These are phyloP conservation scores for Gloeopeniophorella convolvens DNA, from an alignment of 768 basidiomycete genomes.

Conservation along the genomic window DNA sequence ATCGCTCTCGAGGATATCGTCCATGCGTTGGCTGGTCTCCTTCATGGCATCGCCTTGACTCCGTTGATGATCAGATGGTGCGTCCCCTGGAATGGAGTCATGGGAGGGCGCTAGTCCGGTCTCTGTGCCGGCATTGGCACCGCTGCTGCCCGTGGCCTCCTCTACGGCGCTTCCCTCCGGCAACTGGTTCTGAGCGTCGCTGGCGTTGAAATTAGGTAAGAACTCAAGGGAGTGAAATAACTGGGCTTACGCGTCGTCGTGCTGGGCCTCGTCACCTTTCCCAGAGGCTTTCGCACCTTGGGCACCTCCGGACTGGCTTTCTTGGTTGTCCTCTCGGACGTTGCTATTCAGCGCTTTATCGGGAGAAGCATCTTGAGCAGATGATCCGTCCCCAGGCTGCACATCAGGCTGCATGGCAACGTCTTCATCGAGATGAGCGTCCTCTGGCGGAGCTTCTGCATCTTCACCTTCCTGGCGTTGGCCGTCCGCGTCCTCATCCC, in stretches of 20 bases:
- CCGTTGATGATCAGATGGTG: conserved; percentile 46
- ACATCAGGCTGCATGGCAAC: conserved; percentile 35
- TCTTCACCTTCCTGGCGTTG: conserved; percentile 23
- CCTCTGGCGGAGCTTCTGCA: conserved; percentile 37
- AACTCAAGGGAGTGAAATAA: not conserved
- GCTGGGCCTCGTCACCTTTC: conserved; percentile 3
- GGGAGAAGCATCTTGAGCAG: conserved; percentile 9
- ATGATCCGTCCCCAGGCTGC: conserved; percentile 25
- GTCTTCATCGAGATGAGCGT: conserved; percentile 34
- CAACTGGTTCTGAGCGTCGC: not conserved
- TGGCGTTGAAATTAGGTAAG: not conserved
- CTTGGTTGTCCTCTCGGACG: not conserved
- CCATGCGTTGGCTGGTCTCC: conserved; percentile 76
- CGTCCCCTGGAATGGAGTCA: conserved; percentile 27
- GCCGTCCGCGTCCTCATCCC: not conserved
- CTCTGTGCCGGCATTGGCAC: conserved; percentile 38
- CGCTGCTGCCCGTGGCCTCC: conserved; percentile 9
- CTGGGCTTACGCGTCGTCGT: conserved; percentile 5
- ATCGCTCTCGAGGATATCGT: conserved; percentile 60
- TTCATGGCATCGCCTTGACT: conserved; percentile 79
- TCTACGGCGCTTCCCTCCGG: not conserved
- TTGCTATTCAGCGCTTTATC: not conserved
- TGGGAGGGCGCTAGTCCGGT: conserved; percentile 39
- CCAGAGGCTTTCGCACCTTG: conserved; percentile 3
- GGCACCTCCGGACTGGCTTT: conserved; percentile 7